These are phyloP conservation scores for Oryza brachyantha DNA, from an alignment of 176 grass and related monocot species.

Conservation along the genomic window DNA sequence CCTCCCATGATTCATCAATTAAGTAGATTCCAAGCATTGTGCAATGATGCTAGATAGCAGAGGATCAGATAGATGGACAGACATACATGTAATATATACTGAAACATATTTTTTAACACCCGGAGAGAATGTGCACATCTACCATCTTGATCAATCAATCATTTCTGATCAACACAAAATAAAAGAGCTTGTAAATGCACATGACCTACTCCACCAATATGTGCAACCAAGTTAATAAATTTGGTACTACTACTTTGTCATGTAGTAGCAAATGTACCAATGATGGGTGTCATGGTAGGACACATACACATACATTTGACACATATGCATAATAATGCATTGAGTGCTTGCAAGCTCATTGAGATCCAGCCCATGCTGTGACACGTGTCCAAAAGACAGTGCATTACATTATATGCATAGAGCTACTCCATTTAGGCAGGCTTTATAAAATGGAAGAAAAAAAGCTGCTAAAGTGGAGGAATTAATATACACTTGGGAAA, in stretches of 20 bases:
- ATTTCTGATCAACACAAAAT: neutral
- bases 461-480: neutral
- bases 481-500: neutral
- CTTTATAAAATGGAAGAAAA: neutral
- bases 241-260: neutral
- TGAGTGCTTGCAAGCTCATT: slow-evolving; percentile 12
- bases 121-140: neutral
- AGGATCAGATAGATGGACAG: slow-evolving; percentile 8
- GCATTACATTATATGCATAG: neutral
- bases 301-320: neutral
- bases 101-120: slow-evolving; percentile 6
- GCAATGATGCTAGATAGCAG: slow-evolving; percentile 27
- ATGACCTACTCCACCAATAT: slow-evolving; percentile 27
- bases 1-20: slow-evolving; percentile 25
- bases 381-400: slow-evolving; percentile 14
- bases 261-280: slow-evolving; percentile 4
- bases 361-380: neutral
- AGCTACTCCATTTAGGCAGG: too few species aligned
- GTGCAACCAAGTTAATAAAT: slow-evolving; percentile 15
- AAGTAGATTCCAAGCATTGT: slow-evolving; percentile 32
- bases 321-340: neutral
- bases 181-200: neutral
- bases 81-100: neutral
- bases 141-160: slow-evolving; percentile 11
- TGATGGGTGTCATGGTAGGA: neutral